These are phyloP conservation scores for Omphalea diandra DNA, from an alignment of 441 rosid genomes.

Conservation along the genomic window DNA sequence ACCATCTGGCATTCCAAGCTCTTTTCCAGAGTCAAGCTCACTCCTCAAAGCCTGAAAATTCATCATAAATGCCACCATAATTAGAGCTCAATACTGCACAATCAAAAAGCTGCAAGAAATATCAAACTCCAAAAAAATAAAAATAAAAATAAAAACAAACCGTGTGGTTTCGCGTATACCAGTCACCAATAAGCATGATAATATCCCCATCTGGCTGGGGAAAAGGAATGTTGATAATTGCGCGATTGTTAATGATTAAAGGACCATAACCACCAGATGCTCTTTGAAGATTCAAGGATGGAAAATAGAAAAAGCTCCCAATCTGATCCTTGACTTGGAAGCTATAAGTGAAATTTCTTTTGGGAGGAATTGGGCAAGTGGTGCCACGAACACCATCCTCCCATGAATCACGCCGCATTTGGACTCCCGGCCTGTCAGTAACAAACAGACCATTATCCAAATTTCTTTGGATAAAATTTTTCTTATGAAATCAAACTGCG, in stretches of 20 bases:
- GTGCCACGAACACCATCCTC: conserved; percentile 91
- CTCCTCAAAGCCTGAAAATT: conserved; percentile 64
- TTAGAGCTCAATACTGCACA: conserved; percentile 10
- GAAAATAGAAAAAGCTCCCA: conserved; percentile 87
- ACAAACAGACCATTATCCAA: conserved; percentile 1
- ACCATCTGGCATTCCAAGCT: conserved; percentile 92
- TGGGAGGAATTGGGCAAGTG: conserved; percentile 72
- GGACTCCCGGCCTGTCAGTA: conserved; percentile 70
- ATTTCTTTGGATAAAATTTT: conserved; percentile 11
- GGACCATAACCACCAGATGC: conserved; percentile 95
- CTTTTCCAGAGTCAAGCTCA: conserved; percentile 72
- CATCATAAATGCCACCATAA: neutral
- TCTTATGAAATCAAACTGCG: neutral
- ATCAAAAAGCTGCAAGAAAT: neutral
- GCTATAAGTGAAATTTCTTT: conserved; percentile 63
- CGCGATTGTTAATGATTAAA: conserved; percentile 61
- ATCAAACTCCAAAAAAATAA: conserved; percentile 8
- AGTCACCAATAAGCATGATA: conserved; percentile 70
- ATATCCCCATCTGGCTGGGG: conserved; percentile 76
- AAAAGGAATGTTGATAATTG: conserved; percentile 66
- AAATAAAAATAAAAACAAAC: no score
- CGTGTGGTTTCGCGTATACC: conserved; percentile 77
- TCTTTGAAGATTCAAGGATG: conserved; percentile 79
- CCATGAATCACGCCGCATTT: conserved; percentile 86
- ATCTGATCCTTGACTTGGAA: conserved; percentile 95